phyloP scores from a whole-genome alignment of 257 asterid genomes.

The Solanum pimpinellifolium region DNA sequence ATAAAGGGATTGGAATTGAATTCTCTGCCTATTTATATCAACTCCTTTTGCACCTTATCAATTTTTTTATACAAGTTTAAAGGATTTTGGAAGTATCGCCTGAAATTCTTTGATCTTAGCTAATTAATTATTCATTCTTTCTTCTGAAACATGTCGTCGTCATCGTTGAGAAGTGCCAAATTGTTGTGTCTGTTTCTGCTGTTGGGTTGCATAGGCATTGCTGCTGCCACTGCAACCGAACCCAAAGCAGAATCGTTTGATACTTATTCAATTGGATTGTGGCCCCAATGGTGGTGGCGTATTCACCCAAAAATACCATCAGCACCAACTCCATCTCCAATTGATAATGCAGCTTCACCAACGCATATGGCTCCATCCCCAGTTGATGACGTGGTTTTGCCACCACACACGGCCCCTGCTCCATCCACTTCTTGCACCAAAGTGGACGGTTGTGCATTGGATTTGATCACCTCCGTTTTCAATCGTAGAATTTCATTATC shows the following conservation, averaged over 20 bases:
- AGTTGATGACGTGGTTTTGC: neutral
- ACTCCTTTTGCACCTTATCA: too few species aligned
- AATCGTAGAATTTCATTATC: neutral
- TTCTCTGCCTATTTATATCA: neutral
- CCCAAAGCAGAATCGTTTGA: too few species aligned
- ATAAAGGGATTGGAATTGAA: neutral
- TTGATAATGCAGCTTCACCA: neutral
- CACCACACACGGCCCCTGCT: neutral
- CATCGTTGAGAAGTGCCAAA: neutral
- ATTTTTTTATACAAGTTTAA: neutral
- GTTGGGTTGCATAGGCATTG: neutral
- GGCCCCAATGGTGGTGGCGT: too few species aligned
- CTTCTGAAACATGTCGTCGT: too few species aligned
- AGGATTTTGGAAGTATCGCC: neutral
- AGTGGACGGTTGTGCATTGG: neutral
- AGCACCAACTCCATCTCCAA: neutral
- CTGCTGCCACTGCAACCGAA: neutral
- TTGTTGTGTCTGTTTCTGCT: neutral
- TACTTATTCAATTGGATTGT: too few species aligned
- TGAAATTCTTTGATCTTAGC: too few species aligned
- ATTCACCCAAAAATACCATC: too few species aligned
- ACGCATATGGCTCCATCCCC: neutral
- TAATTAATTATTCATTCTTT: too few species aligned
- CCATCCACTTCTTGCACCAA: neutral
- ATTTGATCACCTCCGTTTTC: neutral